Evolutionary conservation across 768 basidiomycete species (phyloP).

Genomic region (Mycena crocata): DNA sequence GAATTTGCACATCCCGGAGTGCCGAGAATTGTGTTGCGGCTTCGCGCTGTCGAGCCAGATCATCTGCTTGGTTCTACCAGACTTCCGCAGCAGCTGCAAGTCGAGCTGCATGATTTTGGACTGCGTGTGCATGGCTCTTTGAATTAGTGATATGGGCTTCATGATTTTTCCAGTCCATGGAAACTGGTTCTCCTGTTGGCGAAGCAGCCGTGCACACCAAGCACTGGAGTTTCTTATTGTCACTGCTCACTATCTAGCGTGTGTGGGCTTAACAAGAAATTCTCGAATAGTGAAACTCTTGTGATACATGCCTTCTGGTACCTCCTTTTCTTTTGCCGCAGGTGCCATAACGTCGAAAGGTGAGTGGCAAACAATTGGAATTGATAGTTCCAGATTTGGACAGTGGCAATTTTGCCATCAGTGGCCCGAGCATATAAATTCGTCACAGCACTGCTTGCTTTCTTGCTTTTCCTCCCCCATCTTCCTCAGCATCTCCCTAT

Average conservation of each 20-base stretch:
- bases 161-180: conserved; percentile 1
- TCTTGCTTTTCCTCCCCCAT: no score
- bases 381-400: neutral
- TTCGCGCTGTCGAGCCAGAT: neutral
- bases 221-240: neutral
- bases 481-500: neutral
- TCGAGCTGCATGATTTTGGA: neutral
- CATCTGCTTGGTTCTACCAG: neutral
- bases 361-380: neutral
- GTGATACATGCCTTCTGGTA: neutral
- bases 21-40: neutral
- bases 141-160: neutral
- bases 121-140: neutral
- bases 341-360: neutral
- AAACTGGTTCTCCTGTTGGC: neutral
- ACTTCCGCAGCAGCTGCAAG: neutral
- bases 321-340: neutral
- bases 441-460: no score
- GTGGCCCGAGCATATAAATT: neutral
- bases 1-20: neutral
- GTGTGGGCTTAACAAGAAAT: no score
- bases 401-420: neutral
- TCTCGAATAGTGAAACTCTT: no score
- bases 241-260: neutral
- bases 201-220: neutral